A percentile compares a stretch with the other conserved stretches of the same genome.
phyloP scores from a whole-genome alignment of 108 stramenopile genomes.

The Ochromonas danica region DNA sequence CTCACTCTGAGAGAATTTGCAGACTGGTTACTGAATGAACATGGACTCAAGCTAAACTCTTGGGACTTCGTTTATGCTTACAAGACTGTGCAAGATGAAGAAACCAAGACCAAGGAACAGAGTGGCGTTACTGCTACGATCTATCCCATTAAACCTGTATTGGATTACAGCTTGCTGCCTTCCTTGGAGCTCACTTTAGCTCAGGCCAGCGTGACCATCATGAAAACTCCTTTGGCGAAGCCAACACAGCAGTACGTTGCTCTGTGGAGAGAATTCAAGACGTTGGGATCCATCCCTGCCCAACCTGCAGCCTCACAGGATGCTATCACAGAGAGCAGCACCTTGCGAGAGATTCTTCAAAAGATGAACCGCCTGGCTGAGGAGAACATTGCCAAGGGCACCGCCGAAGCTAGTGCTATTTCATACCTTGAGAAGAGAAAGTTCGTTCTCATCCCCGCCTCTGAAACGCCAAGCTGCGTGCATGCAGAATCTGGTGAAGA shows the following conservation, averaged over 20 bases:
- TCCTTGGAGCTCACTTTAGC: not conserved
- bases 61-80: constrained; percentile 23
- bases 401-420: not conserved
- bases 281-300: not conserved
- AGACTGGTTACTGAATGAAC: not conserved
- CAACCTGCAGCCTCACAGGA: not conserved
- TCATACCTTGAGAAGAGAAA: not conserved
- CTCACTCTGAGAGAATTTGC: not conserved
- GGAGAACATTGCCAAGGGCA: not conserved
- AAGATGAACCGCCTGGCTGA: not conserved
- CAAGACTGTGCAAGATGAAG: not conserved
- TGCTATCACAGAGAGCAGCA: constrained; percentile 17
- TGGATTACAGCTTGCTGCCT: constrained; percentile 20
- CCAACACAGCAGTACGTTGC: not conserved
- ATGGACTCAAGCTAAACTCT: not conserved
- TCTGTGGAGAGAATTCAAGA: not conserved
- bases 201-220: constrained; percentile 5
- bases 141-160: constrained; percentile 6
- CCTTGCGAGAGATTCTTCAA: not conserved
- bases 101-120: not conserved
- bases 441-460: not conserved
- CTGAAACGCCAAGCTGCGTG: not conserved
- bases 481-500: not conserved
- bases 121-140: not conserved
- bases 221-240: not conserved